phyloP scores from a whole-genome alignment of 495 filamentous ascomycete genomes.

The Pyronema omphalodes region DNA sequence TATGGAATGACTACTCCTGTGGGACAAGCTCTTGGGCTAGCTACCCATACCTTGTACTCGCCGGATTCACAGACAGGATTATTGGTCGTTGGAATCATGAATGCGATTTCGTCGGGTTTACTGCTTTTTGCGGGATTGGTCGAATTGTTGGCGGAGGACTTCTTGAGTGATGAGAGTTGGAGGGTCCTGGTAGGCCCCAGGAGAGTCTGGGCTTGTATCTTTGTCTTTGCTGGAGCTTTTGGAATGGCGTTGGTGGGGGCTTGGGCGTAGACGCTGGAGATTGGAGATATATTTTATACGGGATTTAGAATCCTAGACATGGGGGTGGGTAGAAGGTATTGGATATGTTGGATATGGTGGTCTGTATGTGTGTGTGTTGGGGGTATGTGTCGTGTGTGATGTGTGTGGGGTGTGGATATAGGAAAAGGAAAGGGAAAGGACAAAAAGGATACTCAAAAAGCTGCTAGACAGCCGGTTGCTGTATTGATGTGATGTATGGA shows the following conservation, averaged over 20 bases:
- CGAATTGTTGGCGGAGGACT: conserved; percentile 84
- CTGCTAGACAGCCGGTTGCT: too few species aligned
- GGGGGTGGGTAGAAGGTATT: too few species aligned
- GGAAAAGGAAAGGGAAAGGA: too few species aligned
- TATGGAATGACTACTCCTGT: conserved; percentile 84
- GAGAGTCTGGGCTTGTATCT: conserved; percentile 54
- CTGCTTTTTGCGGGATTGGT: conserved; percentile 83
- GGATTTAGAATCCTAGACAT: background rate
- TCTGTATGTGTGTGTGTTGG: too few species aligned
- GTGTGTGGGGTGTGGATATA: background rate
- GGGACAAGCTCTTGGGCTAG: conserved; percentile 73
- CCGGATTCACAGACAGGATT: conserved; percentile 64
- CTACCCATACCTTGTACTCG: conserved; percentile 68
- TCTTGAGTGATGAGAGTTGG: conserved; percentile 78
- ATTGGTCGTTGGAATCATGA: conserved; percentile 82
- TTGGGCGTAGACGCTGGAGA: conserved; percentile 40
- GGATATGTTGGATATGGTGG: too few species aligned
- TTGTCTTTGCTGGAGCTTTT: conserved; percentile 55
- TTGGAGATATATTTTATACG: background rate
- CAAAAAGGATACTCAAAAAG: background rate
- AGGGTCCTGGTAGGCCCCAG: conserved; percentile 46
- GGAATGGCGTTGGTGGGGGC: conserved; percentile 84
- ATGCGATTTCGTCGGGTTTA: conserved; percentile 72
- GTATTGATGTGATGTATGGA: too few species aligned
- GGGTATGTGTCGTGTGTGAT: too few species aligned